phyloP scores from a whole-genome alignment of 352 stramenopile genomes.

The Phytopythium vexans region DNA sequence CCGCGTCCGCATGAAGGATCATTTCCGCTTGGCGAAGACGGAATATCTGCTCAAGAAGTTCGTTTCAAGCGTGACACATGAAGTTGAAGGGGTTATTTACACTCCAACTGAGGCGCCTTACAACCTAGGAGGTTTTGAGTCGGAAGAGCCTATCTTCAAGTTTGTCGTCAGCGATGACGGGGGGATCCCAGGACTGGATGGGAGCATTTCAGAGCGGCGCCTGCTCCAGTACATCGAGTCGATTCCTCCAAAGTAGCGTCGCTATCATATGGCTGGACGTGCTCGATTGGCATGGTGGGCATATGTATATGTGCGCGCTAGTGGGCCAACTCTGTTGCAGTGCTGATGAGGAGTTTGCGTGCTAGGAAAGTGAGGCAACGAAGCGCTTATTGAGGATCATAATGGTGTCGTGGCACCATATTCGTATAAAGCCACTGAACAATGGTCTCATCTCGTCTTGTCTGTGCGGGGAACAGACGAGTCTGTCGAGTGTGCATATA shows the following conservation, averaged over 20 bases:
- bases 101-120: slow-evolving; percentile 81
- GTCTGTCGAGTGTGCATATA: too few species aligned
- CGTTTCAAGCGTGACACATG: slow-evolving; percentile 80
- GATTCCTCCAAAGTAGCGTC: slow-evolving; percentile 49
- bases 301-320: not conserved
- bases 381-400: too few species aligned
- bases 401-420: too few species aligned
- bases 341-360: not conserved
- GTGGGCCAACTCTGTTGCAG: slow-evolving; percentile 2
- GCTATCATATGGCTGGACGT: too few species aligned
- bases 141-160: slow-evolving; percentile 85
- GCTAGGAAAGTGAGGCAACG: not conserved
- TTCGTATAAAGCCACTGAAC: too few species aligned
- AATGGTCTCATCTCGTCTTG: too few species aligned
- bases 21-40: slow-evolving; percentile 84
- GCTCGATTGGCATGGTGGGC: not conserved
- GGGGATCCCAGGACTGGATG: slow-evolving; percentile 77
- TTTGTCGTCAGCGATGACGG: slow-evolving; percentile 85
- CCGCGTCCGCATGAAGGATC: slow-evolving; percentile 87
- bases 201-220: slow-evolving; percentile 73
- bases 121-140: slow-evolving; percentile 83
- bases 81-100: slow-evolving; percentile 86
- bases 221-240: slow-evolving; percentile 79
- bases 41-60: slow-evolving; percentile 87
- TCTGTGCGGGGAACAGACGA: too few species aligned